Base-by-base conservation (phyloP, 164 flowering plant genomes). In the Stephania yunnanensis region DNA sequence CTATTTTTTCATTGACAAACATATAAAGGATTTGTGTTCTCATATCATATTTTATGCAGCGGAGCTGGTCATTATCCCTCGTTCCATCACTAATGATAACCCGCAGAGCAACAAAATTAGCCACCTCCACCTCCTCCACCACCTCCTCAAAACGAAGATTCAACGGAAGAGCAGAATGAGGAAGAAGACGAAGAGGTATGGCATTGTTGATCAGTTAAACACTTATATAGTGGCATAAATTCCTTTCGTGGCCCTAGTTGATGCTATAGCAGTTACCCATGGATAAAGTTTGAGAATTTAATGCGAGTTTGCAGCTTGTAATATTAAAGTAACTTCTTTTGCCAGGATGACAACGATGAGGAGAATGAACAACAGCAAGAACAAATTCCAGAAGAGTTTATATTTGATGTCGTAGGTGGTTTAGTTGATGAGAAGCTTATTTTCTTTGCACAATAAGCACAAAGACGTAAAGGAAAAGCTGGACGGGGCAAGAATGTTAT, bases 351-450 rank as follows among this genome's bases (percentile, higher is more conserved):
- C 4, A 84, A 88, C 45, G 89, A 93, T 70, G 87, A 93, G 78
- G 96, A 94, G 78, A 86, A 92, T 80, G 92, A 91, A 69, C 86
- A 94, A 71, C 89, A 94, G 79, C 90, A 91, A 77, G 90, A 89
- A 11, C 97, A 95, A 85, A 78, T 93, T 81, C 99, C 99, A 53
- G 99, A 95, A 74, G 99, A 95, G 82, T 95, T 95, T 73, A 89
- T 95, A 67, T 93, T 95, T 88, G 97, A 93, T 89, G 99, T 97
- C 20, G 97, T 93, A 82, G 99, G 99, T 61, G 99, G 99, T 73
- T 76, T 95, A 72, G 96, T 92, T 71, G 99, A 93, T 86, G 97
- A 92, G 83, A 92, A 93, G 73, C 95, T 93, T 78, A 97, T 95
- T 73, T 89, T 93, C 86, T 95, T 95, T 86, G 97, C 99, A 36